Evolutionary conservation across 225 moss, liverwort and hornwort species (phyloP).

Genomic region (Takakia lepidozioides): DNA sequence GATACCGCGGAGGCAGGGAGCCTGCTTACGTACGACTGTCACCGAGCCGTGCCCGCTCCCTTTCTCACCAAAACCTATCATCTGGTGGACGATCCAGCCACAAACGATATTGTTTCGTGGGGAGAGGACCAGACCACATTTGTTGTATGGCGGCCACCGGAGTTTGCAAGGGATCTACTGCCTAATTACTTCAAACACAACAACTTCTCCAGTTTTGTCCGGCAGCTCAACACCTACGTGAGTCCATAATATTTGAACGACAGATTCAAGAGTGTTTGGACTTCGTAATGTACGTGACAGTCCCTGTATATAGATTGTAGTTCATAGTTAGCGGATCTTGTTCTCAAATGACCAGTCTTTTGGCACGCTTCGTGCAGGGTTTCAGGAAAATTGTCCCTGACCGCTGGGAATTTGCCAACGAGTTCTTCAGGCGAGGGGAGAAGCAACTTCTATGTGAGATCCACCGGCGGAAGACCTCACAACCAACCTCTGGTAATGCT

Average conservation of each 20-base stretch:
- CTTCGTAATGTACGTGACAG: not conserved
- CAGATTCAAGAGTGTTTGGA: not conserved
- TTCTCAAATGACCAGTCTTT: not conserved
- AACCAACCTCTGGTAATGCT: conserved; percentile 38
- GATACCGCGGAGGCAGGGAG: conserved; percentile 61
- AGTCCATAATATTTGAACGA: conserved; percentile 14
- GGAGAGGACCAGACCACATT: conserved; percentile 74
- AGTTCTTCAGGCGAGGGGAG: conserved; percentile 67
- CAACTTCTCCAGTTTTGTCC: conserved; percentile 84
- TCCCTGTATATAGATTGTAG: not conserved
- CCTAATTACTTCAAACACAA: conserved; percentile 93
- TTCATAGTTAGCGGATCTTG: not conserved
- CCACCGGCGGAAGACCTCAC: conserved; percentile 60
- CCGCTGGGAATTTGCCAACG: conserved; percentile 84
- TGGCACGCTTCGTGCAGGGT: conserved; percentile 25
- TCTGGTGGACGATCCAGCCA: conserved; percentile 72
- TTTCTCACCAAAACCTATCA: conserved; percentile 81
- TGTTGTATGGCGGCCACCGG: conserved; percentile 78
- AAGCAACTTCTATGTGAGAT: conserved; percentile 74
- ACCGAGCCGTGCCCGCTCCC: conserved; percentile 70
- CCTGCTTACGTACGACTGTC: conserved; percentile 61
- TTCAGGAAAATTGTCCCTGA: conserved; percentile 82
- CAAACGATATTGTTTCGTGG: conserved; percentile 80
- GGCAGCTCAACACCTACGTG: conserved; percentile 83
- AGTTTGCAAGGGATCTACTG: conserved; percentile 76